Evolutionary conservation across 805 yeast species (phyloP), one percentile per base, ranked within the genome.

Genomic region (Metschnikowia lochheadii): DNA sequence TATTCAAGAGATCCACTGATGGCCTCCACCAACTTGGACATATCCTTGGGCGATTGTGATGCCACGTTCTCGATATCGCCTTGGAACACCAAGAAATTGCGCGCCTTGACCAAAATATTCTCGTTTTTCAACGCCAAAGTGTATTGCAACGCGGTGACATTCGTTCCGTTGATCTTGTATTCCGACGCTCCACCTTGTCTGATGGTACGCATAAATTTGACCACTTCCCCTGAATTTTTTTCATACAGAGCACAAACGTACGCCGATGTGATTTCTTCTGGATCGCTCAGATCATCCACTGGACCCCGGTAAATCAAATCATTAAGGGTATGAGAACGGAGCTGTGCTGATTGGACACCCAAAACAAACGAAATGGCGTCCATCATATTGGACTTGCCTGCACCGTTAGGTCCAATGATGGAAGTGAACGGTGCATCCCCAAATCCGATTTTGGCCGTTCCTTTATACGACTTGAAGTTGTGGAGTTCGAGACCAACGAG

Each of bases 391-490:
- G 96, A 87, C 70, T 94, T 94, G 6, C 99, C 99, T 0, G 97
- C 87, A 33, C 99, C 99, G 75, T 94, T 94, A n/a, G 98, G 98
- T 1, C 99, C 99, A 51, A 94, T 87, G 54, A 94, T 88, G 41
- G 96, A 85, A 1, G 96, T 89, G 72, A 94, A 94, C 53, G 79
- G 76, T 0, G 91, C 80, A 11, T 84, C 77, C 0, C 97, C 97
- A 67, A 94, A 87, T 2, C 94, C 96, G 20, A 92, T 80, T 5
- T 77, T 76, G 15, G 89, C 78, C 0, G 79, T 77, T 0, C 96
- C 97, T 49, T 80, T 76, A 63, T 94, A 94, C 0, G 97, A 91
- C 71, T 94, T 94, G 82, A 94, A 94, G 67, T 94, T 89, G 67
- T 79, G 73, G 33, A 91, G 71, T 64, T 88, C 96, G 48, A 91